phyloP scores from a whole-genome alignment of 352 stramenopile species.

The Globisporangium camurandrum region DNA sequence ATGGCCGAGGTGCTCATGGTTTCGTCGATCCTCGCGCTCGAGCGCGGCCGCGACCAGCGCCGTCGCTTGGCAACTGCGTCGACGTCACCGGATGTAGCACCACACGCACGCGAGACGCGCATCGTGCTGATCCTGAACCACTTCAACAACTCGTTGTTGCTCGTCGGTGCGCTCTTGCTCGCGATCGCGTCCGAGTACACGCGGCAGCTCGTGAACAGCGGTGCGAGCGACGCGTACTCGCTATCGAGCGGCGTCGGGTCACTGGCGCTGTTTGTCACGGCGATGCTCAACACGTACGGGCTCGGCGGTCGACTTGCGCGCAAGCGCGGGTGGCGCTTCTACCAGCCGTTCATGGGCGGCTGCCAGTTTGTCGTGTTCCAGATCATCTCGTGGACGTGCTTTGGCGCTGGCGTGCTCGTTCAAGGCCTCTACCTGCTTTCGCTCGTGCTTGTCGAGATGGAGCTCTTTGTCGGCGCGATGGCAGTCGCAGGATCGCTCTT shows the following conservation, averaged over 20 bases:
- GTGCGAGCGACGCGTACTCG: constrained; percentile 30
- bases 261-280: constrained; percentile 61
- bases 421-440: constrained; percentile 75
- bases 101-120: constrained; percentile 27
- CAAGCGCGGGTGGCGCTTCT: constrained; percentile 79
- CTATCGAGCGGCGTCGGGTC: constrained; percentile 53
- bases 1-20: constrained; percentile 72
- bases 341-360: constrained; percentile 75
- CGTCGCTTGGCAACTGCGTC: no score
- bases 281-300: constrained; percentile 78
- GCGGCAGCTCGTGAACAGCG: constrained; percentile 17
- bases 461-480: constrained; percentile 75
- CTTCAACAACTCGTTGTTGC: constrained; percentile 80
- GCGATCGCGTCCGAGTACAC: constrained; percentile 51
- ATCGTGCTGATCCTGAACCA: constrained; percentile 76
- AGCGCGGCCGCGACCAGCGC: constrained; percentile 19
- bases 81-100: background rate
- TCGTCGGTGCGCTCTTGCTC: constrained; percentile 58
- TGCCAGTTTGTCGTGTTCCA: constrained; percentile 69
- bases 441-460: constrained; percentile 66
- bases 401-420: constrained; percentile 54
- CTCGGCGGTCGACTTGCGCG: constrained; percentile 63
- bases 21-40: constrained; percentile 64
- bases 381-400: constrained; percentile 73
- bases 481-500: constrained; percentile 51